Percentiles rank a stretch among this genome's conserved stretches.
These are phyloP conservation scores for Chaetomium fimeti DNA, from an alignment of 495 filamentous ascomycete genomes.

Conservation along the genomic window DNA sequence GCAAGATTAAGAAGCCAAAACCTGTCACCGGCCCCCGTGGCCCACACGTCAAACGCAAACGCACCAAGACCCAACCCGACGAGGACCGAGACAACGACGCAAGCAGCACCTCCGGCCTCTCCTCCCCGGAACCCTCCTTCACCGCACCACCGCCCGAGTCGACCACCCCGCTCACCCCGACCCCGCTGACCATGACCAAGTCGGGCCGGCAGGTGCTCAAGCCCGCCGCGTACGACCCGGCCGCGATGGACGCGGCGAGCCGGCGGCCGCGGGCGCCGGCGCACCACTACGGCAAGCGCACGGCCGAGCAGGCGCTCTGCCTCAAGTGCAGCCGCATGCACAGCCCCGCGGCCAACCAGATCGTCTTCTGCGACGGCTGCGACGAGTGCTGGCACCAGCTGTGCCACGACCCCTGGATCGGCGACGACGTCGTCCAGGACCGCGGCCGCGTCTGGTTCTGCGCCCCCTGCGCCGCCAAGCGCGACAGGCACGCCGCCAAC, in stretches of 20 bases:
- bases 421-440: conserved; percentile 62
- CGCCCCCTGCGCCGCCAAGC: conserved; percentile 57
- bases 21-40: conserved; percentile 1
- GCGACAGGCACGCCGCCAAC: conserved; percentile 38
- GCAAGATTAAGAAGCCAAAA: conserved; percentile 35
- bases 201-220: conserved; percentile 80
- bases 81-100: conserved; percentile 15
- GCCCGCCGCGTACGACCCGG: conserved; percentile 67
- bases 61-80: conserved; percentile 23
- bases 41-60: conserved; percentile 20
- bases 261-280: conserved; percentile 37
- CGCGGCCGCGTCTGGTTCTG: conserved; percentile 76
- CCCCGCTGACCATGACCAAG: conserved; percentile 68
- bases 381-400: conserved; percentile 85
- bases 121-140: conserved; percentile 7
- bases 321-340: conserved; percentile 75
- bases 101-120: conserved; percentile 22
- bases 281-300: conserved; percentile 47
- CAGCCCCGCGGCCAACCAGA: conserved; percentile 73
- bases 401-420: conserved; percentile 83
- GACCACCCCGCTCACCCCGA: conserved; percentile 30
- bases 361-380: conserved; percentile 94
- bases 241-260: conserved; percentile 41
- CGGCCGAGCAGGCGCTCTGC: conserved; percentile 59
- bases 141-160: conserved; percentile 8